Percentiles rank a stretch among this genome's conserved stretches.
phyloP scores from a whole-genome alignment of 768 basidiomycete genomes.

The Ramaria rubella region DNA sequence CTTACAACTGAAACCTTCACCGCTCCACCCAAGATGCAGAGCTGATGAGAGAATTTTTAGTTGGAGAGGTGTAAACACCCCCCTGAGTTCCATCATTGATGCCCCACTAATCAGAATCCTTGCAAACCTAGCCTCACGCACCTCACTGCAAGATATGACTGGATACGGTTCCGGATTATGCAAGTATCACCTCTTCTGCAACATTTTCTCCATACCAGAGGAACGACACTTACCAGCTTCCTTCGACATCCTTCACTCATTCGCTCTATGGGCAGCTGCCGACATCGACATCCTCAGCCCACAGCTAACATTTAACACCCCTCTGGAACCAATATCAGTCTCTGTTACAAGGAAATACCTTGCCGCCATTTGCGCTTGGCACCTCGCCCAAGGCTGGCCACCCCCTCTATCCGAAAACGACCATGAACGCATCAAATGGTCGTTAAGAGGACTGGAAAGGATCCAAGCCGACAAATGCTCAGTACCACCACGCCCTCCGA shows the following conservation, averaged over 20 bases:
- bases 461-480: slow-evolving; percentile 13
- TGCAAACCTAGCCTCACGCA: slow-evolving; percentile 15
- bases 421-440: slow-evolving; percentile 24
- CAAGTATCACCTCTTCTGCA: no score
- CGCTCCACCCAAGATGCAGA: slow-evolving; percentile 19
- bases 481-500: slow-evolving; percentile 25
- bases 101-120: slow-evolving; percentile 20
- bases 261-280: slow-evolving; percentile 30
- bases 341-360: slow-evolving; percentile 28
- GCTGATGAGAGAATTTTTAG: slow-evolving; percentile 21
- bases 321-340: slow-evolving; percentile 28
- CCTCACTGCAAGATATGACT: slow-evolving; percentile 17
- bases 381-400: slow-evolving; percentile 34
- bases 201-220: slow-evolving; percentile 26
- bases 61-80: slow-evolving; percentile 30
- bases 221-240: slow-evolving; percentile 20
- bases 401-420: slow-evolving; percentile 21
- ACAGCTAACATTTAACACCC: slow-evolving; percentile 2
- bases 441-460: slow-evolving; percentile 25
- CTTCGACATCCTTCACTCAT: slow-evolving; percentile 27
- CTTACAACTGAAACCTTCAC: slow-evolving; percentile 15
- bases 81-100: slow-evolving; percentile 19
- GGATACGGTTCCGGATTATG: slow-evolving; percentile 21
- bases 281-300: slow-evolving; percentile 20
- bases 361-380: slow-evolving; percentile 32